Evolutionary conservation across 1,284 basidiomycete species (phyloP), one percentile per base, ranked within the genome.

Genomic region (Ustanciosporium gigantosporum): DNA sequence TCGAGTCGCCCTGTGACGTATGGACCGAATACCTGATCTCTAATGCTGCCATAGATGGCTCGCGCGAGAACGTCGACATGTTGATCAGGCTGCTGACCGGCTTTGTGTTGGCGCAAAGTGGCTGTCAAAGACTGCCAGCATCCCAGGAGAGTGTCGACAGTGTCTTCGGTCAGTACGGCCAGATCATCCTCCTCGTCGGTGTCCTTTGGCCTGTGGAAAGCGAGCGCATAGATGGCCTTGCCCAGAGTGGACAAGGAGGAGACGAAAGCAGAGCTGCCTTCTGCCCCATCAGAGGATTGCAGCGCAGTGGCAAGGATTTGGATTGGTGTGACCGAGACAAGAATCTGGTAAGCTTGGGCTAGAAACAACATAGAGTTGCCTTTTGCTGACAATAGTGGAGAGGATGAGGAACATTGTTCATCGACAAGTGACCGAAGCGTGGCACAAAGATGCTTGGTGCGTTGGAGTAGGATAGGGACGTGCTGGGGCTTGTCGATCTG

Each of bases 1-100:
- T 65, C 45, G 13, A 73, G 55, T 6, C 74, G 64, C 2, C 60
- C 66, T 0, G 46, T 48, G 27, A 71, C 49, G 50, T 76, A 76
- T 3, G 66, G 66, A 0, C 29, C 40, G 21, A 74, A 69, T 11
- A 74, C 67, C 16, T 67, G 58, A 9, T 66, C 57, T 14, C 66
- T 55, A 5, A 73, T 51, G 41, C 57, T 61, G 19, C 49, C 58
- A 19, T 55, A 41, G 11, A 70, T 50, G n/a, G 58, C 55, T 9
- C 25, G 34, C 2, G 49, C 56, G 15, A 65, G 23, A 5, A 59
- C 31, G 13, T 53, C 53, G 4, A 62, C 41, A 14, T 62, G 41
- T 21, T 40, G 38, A 36, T 56, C 45, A 17, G 42, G 45, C 11
- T 46, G 25, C 22, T 47, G 48, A 8, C 40, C 16, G 14, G 52